These are phyloP conservation scores for Kodamaea plutei DNA, from an alignment of 1,139 yeast genomes.

Conservation along the genomic window DNA sequence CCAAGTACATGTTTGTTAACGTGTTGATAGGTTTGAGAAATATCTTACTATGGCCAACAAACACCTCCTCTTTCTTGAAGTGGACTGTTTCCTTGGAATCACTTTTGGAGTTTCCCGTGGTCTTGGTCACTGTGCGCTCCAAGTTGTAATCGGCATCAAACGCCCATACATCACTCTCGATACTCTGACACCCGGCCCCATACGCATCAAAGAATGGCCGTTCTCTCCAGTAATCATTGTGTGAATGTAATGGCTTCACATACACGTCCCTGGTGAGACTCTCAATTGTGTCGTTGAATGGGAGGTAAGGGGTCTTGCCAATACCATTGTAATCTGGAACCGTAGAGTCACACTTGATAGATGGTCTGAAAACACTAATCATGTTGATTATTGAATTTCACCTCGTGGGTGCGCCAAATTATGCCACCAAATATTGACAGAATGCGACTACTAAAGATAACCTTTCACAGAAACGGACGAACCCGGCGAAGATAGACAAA, in stretches of 20 bases:
- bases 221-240: conserved; percentile 71
- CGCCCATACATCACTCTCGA: conserved; percentile 73
- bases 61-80: conserved; percentile 39
- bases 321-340: conserved; percentile 10
- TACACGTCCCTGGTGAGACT: conserved; percentile 47
- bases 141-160: conserved; percentile 28
- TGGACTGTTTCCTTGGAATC: conserved; percentile 12
- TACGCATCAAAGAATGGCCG: conserved; percentile 63
- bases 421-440: too few species aligned
- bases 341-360: not conserved
- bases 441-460: too few species aligned
- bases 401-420: conserved; percentile 3
- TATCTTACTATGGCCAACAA: conserved; percentile 61
- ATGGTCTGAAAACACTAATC: conserved; percentile 13
- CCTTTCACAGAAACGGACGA: too few species aligned
- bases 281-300: conserved; percentile 22
- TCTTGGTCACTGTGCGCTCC: conserved; percentile 21
- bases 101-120: conserved; percentile 13
- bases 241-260: conserved; percentile 59
- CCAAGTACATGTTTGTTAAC: conserved; percentile 48
- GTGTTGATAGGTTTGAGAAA: conserved; percentile 44
- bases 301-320: conserved; percentile 12
- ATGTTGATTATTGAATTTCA: conserved; percentile 5
- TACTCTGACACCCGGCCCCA: conserved; percentile 52
- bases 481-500: too few species aligned